Conservation (phyloP, 1,284 basidiomycete species). For the Bjerkandera adusta region DNA sequence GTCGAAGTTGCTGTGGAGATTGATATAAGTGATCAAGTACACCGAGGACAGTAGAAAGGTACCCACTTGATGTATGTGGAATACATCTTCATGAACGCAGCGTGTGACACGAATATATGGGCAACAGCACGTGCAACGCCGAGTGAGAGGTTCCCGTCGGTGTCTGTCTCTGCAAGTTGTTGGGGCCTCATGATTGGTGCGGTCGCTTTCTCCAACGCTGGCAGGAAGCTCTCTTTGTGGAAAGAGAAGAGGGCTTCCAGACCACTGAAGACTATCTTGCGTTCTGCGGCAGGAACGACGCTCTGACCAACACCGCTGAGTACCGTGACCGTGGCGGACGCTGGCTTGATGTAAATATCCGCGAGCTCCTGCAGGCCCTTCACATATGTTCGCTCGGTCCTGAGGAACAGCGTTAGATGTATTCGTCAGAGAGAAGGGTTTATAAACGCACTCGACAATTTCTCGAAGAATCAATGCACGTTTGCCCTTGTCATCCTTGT, state of each 20-base stretch:
- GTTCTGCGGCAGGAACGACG: slow-evolving; percentile 84
- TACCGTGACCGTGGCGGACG: slow-evolving; percentile 67
- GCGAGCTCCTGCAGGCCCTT: slow-evolving; percentile 90
- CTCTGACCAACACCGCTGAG: slow-evolving; percentile 66
- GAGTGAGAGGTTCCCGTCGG: slow-evolving; percentile 72
- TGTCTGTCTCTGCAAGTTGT: slow-evolving; percentile 52
- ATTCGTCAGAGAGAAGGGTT: slow-evolving; percentile 8
- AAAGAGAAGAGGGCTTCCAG: slow-evolving; percentile 91
- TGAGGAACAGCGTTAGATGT: slow-evolving; percentile 33
- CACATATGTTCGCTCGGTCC: slow-evolving; percentile 95
- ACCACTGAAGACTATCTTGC: slow-evolving; percentile 91
- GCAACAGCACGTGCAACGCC: slow-evolving; percentile 82
- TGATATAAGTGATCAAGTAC: slow-evolving; percentile 9
- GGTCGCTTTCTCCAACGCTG: slow-evolving; percentile 79
- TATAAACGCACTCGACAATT: slow-evolving; percentile 75
- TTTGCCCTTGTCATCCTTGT: slow-evolving; percentile 85
- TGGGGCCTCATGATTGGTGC: slow-evolving; percentile 58
- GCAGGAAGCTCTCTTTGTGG: slow-evolving; percentile 90
- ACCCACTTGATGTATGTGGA: slow-evolving; percentile 94
- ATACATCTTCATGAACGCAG: slow-evolving; percentile 97
- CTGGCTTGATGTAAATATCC: slow-evolving; percentile 93
- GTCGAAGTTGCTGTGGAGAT: slow-evolving; percentile 77
- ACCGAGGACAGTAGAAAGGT: slow-evolving; percentile 6
- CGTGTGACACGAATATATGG: slow-evolving; percentile 87
- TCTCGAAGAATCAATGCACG: slow-evolving; percentile 79